phyloP scores from a whole-genome alignment of 768 basidiomycete genomes.

The Hortiboletus flavorubellus region DNA sequence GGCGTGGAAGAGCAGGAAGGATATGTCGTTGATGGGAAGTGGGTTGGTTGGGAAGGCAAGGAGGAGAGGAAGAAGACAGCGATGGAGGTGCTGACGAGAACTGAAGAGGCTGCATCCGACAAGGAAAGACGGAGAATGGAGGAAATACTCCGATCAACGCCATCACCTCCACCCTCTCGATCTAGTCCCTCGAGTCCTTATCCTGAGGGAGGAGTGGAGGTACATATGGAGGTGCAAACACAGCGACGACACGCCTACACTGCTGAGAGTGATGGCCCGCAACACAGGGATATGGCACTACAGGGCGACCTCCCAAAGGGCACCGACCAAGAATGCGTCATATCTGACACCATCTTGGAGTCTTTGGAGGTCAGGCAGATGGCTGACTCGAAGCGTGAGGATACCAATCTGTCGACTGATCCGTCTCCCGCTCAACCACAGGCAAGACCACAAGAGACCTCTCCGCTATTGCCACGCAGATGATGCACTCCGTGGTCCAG shows the following conservation, averaged over 20 bases:
- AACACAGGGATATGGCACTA: not conserved
- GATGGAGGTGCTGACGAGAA: not conserved
- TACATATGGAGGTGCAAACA: not conserved
- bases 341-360: not conserved
- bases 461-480: not conserved
- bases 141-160: slow-evolving; percentile 19
- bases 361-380: not conserved
- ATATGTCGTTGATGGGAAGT: slow-evolving; percentile 20
- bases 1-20: slow-evolving; percentile 65
- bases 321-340: not conserved
- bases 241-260: not conserved
- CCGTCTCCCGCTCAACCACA: not conserved
- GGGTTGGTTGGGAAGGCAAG: slow-evolving; percentile 20
- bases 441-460: not conserved
- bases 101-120: slow-evolving; percentile 1
- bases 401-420: not conserved
- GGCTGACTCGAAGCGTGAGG: not conserved
- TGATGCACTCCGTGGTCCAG: not conserved
- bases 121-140: slow-evolving; percentile 26
- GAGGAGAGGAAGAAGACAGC: slow-evolving; percentile 14
- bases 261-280: not conserved
- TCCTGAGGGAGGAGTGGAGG: not conserved
- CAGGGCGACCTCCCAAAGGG: not conserved
- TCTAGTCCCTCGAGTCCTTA: not conserved
- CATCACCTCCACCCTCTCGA: slow-evolving; percentile 2